A percentile compares a stretch with the other conserved stretches of the same genome.
Evolutionary conservation across 2,329 filamentous ascomycete genomes (phyloP).

Genomic region (Pseudodiploospora longispora): DNA sequence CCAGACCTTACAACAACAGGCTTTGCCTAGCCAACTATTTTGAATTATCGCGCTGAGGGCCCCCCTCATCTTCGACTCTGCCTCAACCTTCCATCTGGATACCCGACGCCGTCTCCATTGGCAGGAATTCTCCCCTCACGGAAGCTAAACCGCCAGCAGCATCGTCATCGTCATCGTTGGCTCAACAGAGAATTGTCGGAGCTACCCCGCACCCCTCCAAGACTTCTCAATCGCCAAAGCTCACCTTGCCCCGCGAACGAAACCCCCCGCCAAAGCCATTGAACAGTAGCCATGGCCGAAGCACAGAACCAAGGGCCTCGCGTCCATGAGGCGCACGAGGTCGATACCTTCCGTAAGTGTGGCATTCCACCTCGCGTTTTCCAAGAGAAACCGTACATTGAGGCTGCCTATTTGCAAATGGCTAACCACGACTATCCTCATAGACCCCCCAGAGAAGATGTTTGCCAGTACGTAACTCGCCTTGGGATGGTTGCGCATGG

Average conservation of each 20-base stretch:
- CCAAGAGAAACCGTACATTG: neutral
- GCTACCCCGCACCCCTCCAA: slow-evolving; percentile 8
- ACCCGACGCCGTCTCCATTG: no score
- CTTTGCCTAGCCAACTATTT: no score
- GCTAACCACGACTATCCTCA: slow-evolving; percentile 1
- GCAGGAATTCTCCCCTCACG: no score
- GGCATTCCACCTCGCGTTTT: neutral
- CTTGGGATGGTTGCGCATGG: no score
- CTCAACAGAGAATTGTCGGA: neutral
- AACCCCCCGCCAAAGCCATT: neutral
- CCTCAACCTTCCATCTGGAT: no score
- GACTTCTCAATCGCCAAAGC: slow-evolving; percentile 1
- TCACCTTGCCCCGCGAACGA: neutral
- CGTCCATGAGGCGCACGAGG: slow-evolving; percentile 67
- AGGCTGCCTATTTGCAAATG: neutral
- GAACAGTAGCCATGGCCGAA: slow-evolving; percentile 34
- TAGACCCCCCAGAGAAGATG: slow-evolving; percentile 60
- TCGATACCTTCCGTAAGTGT: slow-evolving; percentile 62
- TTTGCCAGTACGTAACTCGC: slow-evolving; percentile 49
- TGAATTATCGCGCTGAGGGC: no score
- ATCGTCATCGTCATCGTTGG: no score
- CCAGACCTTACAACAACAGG: no score
- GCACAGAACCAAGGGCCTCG: slow-evolving; percentile 39
- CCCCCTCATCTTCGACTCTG: no score
- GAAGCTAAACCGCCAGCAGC: no score